Evolutionary conservation across 352 stramenopile species (phyloP).

Genomic region (Pythium dissotocum): DNA sequence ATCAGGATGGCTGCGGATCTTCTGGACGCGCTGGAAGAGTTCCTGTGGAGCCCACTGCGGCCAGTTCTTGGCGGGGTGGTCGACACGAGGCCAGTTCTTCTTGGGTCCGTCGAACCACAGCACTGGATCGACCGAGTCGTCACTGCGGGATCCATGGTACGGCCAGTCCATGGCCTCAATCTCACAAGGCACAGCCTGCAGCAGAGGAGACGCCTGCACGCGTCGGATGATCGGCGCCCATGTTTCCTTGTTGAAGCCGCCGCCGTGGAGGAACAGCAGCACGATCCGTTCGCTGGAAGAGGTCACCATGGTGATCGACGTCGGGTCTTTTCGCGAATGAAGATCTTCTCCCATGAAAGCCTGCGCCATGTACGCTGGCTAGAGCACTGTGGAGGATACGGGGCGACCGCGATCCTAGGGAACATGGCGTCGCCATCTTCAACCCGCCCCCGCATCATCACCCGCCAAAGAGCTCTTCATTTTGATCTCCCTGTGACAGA

Average conservation of each 20-base stretch:
- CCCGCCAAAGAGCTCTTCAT: not conserved
- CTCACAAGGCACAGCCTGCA: conserved; percentile 17
- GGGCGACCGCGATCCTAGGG: not conserved
- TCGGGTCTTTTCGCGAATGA: not conserved
- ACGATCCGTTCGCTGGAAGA: not conserved
- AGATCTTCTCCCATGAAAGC: not conserved
- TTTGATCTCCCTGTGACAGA: not conserved
- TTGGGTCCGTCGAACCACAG: conserved; percentile 18
- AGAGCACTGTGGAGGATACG: not conserved
- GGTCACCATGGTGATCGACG: not conserved
- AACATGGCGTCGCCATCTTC: not conserved
- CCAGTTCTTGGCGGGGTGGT: conserved; percentile 14
- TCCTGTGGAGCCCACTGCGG: conserved; percentile 6
- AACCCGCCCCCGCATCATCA: conserved; percentile 4
- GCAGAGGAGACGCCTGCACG: conserved; percentile 27
- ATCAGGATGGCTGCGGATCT: not conserved
- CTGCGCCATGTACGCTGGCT: no score
- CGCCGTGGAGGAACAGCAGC: conserved; percentile 46
- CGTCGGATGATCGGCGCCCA: conserved; percentile 41
- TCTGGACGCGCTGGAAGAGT: conserved; percentile 18
- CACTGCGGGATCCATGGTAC: conserved; percentile 34
- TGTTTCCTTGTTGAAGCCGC: conserved; percentile 38
- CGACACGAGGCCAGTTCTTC: conserved; percentile 7
- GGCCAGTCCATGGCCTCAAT: conserved; percentile 37
- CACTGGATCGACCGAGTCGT: conserved; percentile 26